Evolutionary conservation across 345 rosid species (phyloP), one percentile per base, ranked within the genome.

Genomic region (Lepidium sativum): DNA sequence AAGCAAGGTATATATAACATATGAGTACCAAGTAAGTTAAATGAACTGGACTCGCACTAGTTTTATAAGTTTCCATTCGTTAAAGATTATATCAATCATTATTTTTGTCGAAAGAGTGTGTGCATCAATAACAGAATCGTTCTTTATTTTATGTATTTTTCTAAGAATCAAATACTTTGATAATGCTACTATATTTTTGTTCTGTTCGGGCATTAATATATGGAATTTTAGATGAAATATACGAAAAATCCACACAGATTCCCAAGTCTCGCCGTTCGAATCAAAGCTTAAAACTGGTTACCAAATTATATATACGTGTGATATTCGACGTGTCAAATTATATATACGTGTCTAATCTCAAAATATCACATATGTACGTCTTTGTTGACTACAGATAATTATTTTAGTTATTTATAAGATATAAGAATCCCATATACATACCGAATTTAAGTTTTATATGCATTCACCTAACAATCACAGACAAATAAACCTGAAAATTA

Each of bases 121-220:
- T 44, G 68, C 45, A 34, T 44, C 64, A 63, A 71, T 71, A 31
- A 54, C 63, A 38, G 63, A 57, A 44, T 37, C 17, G 27, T 27
- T 29, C 2, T 68, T 50, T 17, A 3, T 59, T 29, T 58, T 6
- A 15, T 1, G 6, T 29, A 2, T 25, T 54, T 58, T 9, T 20
- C 12, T 21, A 12, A 63, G 58, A 55, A 47, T 63, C 65, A 55
- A 63, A 35, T 31, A 13, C 69, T 38, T 54, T 37, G 68, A 62
- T 45, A 27, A 35, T 18, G 41, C 18, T 70, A n/a, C n/a, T n/a
- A 34, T 53, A 32, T 18, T 44, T 62, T 62, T 41, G 57, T 70
- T 54, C 54, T n/a, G n/a, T n/a, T n/a, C 50, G 9, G 32, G n/a
- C 7, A 20, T n/a, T n/a, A n/a, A n/a, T n/a, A n/a, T 35, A 9